Evolutionary conservation across 441 rosid genomes (phyloP).

Genomic region (Daphne laureola): DNA sequence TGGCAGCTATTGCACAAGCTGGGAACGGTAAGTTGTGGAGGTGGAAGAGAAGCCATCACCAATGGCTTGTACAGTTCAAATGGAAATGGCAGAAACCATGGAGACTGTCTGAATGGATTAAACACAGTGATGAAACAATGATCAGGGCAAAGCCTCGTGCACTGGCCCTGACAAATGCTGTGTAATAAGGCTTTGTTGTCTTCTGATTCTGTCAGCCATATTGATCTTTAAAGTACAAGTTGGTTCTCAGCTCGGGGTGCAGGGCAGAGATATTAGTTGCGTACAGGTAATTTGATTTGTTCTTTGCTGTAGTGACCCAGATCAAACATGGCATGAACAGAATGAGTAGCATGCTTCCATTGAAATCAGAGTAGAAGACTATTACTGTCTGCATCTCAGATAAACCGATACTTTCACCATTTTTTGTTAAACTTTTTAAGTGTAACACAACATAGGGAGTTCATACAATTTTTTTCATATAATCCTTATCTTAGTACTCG

Average conservation of each 20-base stretch:
- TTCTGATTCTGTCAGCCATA: slow-evolving; percentile 19
- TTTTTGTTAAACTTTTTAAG: no score
- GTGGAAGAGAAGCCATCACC: slow-evolving; percentile 99
- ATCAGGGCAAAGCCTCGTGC: slow-evolving; percentile 58
- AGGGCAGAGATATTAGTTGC: slow-evolving; percentile 19
- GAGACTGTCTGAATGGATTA: slow-evolving; percentile 89
- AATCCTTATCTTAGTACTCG: no score
- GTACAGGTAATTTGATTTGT: slow-evolving; percentile 37
- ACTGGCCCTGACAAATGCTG: slow-evolving; percentile 30
- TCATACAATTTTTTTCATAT: no score
- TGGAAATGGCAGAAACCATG: slow-evolving; percentile 99
- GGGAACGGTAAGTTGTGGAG: slow-evolving; percentile 96
- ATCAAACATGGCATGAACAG: no score
- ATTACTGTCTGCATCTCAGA: no score
- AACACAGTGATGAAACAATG: slow-evolving; percentile 79
- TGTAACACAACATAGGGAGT: no score
- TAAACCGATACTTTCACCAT: no score
- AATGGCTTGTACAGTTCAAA: slow-evolving; percentile 93
- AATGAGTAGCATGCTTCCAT: no score
- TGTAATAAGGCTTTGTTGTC: slow-evolving; percentile 21
- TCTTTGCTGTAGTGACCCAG: no score
- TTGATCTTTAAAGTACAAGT: slow-evolving; percentile 31
- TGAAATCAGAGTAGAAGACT: no score
- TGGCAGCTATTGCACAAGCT: slow-evolving; percentile 57
- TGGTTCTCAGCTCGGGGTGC: slow-evolving; percentile 21